Conservation (phyloP, 371 early-diverging fungal species). For the Mortierella sp. region DNA sequence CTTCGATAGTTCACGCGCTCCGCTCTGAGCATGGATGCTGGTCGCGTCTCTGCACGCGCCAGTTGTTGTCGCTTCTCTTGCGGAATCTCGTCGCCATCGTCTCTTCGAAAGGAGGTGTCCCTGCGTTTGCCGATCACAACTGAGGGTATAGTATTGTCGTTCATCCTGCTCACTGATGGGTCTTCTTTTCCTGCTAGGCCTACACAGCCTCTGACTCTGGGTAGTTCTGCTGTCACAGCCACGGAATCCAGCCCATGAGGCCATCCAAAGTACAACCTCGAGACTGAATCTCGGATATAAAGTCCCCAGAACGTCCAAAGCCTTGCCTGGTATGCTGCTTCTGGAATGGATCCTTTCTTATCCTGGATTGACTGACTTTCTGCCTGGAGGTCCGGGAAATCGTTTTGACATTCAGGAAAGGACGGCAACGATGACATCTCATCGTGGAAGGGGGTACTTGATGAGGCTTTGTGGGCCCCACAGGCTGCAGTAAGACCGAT, state of each 20-base stretch:
- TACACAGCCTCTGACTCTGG: conserved; percentile 26
- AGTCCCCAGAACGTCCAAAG: conserved; percentile 47
- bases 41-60: no score
- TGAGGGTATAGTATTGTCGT: no score
- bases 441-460: not conserved
- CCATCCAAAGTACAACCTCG: conserved; percentile 36
- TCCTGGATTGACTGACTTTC: conserved; percentile 10
- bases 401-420: not conserved
- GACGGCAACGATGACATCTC: no score
- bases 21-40: no score
- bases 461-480: conserved; percentile 6
- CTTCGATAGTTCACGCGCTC: conserved; percentile 5
- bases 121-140: conserved; percentile 16
- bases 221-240: conserved; percentile 30
- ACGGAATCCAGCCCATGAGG: conserved; percentile 25
- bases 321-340: conserved; percentile 32
- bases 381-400: not conserved
- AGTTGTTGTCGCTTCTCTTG: conserved; percentile 17
- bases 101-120: conserved; percentile 4
- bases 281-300: conserved; percentile 37
- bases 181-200: conserved; percentile 21
- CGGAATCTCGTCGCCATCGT: not conserved
- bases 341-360: conserved; percentile 11
- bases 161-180: not conserved
- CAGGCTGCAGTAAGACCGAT: conserved; percentile 6